Conservation (phyloP, 2,329 filamentous ascomycete genomes). For the Teratosphaeria epicoccoides region DNA sequence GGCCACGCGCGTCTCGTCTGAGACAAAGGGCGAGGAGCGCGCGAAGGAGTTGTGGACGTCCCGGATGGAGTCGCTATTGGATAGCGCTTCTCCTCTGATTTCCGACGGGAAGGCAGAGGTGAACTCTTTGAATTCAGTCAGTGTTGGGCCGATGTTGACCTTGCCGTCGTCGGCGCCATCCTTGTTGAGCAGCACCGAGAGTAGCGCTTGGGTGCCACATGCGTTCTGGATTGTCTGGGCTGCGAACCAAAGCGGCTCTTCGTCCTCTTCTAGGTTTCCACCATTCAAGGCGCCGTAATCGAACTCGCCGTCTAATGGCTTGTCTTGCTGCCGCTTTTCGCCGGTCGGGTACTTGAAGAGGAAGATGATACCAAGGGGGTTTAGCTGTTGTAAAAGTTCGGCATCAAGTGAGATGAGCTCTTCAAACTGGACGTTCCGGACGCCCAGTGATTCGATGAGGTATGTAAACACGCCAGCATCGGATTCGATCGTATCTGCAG, state of each 20-base stretch:
- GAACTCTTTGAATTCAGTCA: conserved; percentile 78
- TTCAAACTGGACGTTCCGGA: conserved; percentile 91
- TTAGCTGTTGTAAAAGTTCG: conserved; percentile 55
- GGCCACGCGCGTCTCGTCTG: conserved; percentile 68
- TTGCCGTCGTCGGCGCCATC: conserved; percentile 28
- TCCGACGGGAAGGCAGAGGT: conserved; percentile 66
- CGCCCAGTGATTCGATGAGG: conserved; percentile 82
- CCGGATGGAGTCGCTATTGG: conserved; percentile 50
- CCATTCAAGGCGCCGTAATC: conserved; percentile 60
- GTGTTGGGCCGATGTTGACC: conserved; percentile 60
- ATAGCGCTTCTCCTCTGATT: conserved; percentile 59
- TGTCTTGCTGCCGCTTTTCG: conserved; percentile 46
- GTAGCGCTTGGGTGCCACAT: conserved; percentile 88
- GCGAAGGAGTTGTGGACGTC: conserved; percentile 84
- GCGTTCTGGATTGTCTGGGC: conserved; percentile 97
- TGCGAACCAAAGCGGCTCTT: conserved; percentile 70
- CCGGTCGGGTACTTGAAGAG: conserved; percentile 92
- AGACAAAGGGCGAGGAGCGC: conserved; percentile 76
- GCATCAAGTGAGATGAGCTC: conserved; percentile 85
- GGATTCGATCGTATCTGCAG: conserved; percentile 32
- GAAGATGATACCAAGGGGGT: conserved; percentile 71
- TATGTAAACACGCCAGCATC: conserved; percentile 79
- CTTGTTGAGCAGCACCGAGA: conserved; percentile 86
- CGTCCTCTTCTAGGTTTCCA: conserved; percentile 15
- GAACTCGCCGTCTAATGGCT: conserved; percentile 70